Conservation (phyloP, 148 eudicot species). For the Amaranthus hypochondriacus region DNA sequence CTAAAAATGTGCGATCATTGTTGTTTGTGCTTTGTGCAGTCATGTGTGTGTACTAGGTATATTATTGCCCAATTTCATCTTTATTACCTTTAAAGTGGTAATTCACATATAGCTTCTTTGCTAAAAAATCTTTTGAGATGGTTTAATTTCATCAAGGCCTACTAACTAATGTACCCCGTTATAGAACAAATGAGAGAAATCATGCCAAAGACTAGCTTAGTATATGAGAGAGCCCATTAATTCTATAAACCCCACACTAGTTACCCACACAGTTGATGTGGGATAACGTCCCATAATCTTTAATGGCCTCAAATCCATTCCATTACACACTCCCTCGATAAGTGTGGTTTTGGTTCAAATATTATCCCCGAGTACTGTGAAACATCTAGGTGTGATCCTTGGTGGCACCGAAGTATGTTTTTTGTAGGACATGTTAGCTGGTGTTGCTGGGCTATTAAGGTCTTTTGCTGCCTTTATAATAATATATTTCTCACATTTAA, state of each 20-base stretch:
- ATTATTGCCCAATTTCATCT: background rate
- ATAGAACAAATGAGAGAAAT: no score
- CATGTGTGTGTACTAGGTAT: constrained; percentile 82
- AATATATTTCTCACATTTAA: background rate
- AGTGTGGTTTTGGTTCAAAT: background rate
- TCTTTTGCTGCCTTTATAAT: background rate
- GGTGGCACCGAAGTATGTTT: background rate
- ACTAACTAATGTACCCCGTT: background rate
- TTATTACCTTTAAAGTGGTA: constrained; percentile 3
- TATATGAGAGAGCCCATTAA: no score
- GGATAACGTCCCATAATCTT: no score
- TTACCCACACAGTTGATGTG: no score
- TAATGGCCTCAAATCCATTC: no score
- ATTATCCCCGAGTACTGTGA: background rate
- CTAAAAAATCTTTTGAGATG: background rate
- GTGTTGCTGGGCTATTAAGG: background rate
- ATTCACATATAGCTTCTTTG: background rate
- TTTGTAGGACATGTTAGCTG: background rate
- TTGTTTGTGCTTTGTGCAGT: constrained; percentile 64
- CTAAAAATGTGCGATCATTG: constrained; percentile 45
- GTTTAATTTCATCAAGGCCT: background rate
- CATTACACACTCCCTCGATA: background rate
- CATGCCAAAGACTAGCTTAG: no score
- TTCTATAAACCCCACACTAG: no score
- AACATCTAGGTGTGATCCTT: background rate